Percentiles rank a stretch among this genome's conserved stretches.
These are phyloP conservation scores for Thuja plicata DNA, from an alignment of 83 land plant genomes.

Conservation along the genomic window DNA sequence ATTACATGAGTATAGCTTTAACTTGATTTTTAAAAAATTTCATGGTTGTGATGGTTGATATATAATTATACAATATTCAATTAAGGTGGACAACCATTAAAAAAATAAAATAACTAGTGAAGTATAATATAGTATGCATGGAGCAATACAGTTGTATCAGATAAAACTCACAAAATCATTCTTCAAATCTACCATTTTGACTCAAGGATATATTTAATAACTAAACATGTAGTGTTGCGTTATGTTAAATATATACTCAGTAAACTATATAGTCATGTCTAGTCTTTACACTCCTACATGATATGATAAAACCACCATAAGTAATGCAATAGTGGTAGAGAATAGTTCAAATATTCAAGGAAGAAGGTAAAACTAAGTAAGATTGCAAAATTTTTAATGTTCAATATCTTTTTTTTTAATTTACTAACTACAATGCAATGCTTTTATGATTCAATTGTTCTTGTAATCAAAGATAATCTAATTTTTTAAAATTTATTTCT, in stretches of 20 bases:
- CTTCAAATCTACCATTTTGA: conserved; percentile 24
- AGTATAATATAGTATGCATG: conserved; percentile 72
- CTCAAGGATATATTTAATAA: too few species aligned
- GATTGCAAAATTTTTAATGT: too few species aligned
- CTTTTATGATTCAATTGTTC: too few species aligned
- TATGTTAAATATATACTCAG: too few species aligned
- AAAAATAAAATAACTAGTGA: conserved; percentile 43
- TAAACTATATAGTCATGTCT: conserved; percentile 53
- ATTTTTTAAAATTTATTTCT: too few species aligned
- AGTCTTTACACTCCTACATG: conserved; percentile 55
- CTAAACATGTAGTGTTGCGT: too few species aligned
- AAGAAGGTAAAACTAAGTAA: too few species aligned
- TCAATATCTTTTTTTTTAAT: too few species aligned
- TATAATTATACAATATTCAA: neutral
- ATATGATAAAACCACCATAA: neutral
- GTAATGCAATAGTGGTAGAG: neutral
- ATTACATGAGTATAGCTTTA: neutral
- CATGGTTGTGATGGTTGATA: neutral
- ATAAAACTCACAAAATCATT: conserved; percentile 50
- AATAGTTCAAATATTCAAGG: conserved; percentile 18
- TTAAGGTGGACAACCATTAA: conserved; percentile 66
- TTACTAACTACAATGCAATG: too few species aligned
- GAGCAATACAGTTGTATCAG: conserved; percentile 72
- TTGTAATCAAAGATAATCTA: too few species aligned
- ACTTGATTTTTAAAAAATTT: too few species aligned